Evolutionary conservation across 371 early-diverging fungal genomes (phyloP).

Genomic region (Rhizomucor miehei): DNA sequence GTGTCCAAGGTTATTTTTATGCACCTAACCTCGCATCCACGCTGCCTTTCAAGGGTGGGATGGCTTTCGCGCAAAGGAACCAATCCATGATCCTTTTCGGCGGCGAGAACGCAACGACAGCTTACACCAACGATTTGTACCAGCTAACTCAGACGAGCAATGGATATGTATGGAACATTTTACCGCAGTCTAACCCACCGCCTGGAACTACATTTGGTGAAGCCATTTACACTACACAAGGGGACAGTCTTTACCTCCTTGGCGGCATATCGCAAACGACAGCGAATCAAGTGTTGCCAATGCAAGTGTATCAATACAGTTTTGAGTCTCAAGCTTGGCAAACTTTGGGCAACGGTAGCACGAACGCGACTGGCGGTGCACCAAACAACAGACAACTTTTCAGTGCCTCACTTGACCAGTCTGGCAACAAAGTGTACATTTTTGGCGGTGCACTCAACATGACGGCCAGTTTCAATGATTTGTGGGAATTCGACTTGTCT

Average conservation of each 20-base stretch:
- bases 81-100: constrained; percentile 30
- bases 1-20: constrained; percentile 21
- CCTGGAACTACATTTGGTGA: constrained; percentile 15
- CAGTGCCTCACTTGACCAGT: constrained; percentile 19
- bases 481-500: constrained; percentile 24
- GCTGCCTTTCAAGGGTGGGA: constrained; percentile 27
- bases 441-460: constrained; percentile 28
- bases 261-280: constrained; percentile 14
- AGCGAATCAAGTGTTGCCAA: constrained; percentile 4
- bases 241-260: constrained; percentile 10
- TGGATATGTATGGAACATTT: constrained; percentile 17
- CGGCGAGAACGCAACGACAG: constrained; percentile 24
- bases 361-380: constrained; percentile 5
- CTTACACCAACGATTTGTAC: constrained; percentile 20
- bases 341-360: constrained; percentile 2
- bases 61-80: constrained; percentile 22
- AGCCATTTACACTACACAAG: constrained; percentile 13
- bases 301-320: constrained; percentile 17
- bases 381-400: constrained; percentile 24
- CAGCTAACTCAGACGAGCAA: constrained; percentile 16
- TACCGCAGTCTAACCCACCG: constrained; percentile 22
- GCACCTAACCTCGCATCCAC: constrained; percentile 12
- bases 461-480: constrained; percentile 14
- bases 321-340: constrained; percentile 17
- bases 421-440: constrained; percentile 17